Evolutionary conservation across 352 stramenopile genomes (phyloP).

Genomic region (Globisporangium emineosum): DNA sequence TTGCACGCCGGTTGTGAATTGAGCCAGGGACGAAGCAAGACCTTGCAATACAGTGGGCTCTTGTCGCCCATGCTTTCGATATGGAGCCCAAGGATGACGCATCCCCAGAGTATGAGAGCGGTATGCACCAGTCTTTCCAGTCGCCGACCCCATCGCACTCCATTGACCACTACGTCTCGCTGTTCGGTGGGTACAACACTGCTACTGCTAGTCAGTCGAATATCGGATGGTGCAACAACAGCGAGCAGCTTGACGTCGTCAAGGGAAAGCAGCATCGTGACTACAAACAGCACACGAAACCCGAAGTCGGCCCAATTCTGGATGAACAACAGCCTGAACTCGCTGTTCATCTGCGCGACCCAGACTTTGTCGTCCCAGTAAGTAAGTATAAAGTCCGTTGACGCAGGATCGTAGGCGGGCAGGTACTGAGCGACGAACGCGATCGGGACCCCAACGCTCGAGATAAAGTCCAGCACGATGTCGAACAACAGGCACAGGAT

Average conservation of each 20-base stretch:
- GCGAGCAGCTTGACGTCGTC: conserved; percentile 25
- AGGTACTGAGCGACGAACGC: conserved; percentile 24
- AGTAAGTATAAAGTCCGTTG: background rate
- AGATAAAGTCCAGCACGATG: conserved; percentile 31
- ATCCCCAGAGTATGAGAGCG: conserved; percentile 26
- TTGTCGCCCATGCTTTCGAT: conserved; percentile 15
- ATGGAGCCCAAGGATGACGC: conserved; percentile 27
- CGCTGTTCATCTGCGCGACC: background rate
- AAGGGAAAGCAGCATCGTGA: conserved; percentile 14
- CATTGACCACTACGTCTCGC: background rate
- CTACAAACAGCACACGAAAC: conserved; percentile 13
- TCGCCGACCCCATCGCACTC: background rate
- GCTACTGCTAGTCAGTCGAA: background rate
- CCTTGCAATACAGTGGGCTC: conserved; percentile 18
- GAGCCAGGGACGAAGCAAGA: conserved; percentile 40
- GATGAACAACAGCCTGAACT: background rate
- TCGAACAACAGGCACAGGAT: conserved; percentile 31
- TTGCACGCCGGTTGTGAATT: conserved; percentile 29
- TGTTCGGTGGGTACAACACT: background rate
- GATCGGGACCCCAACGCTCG: conserved; percentile 29
- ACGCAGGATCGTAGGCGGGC: conserved; percentile 17
- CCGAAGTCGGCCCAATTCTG: background rate
- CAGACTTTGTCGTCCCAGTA: background rate
- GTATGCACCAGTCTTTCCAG: conserved; percentile 10
- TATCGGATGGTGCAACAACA: background rate